A percentile compares a stretch with the other conserved stretches of the same genome.
Conservation (phyloP, 495 filamentous ascomycete species). For the Neurospora sp. region DNA sequence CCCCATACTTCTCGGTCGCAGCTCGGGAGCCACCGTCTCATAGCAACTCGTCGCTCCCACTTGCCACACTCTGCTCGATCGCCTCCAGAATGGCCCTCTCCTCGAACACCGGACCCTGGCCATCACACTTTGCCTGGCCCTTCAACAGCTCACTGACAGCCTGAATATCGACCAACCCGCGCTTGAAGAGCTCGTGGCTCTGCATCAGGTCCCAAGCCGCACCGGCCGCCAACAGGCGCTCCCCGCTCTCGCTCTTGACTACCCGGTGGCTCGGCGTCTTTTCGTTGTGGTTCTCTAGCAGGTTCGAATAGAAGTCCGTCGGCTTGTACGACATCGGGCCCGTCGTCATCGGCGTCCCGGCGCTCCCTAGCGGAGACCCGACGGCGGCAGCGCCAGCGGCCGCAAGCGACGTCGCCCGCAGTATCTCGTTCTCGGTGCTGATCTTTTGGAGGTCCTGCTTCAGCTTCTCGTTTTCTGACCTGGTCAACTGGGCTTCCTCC, state of each 20-base stretch:
- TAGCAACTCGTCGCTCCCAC: slow-evolving; percentile 64
- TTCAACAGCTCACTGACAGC: slow-evolving; percentile 69
- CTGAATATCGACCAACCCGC: slow-evolving; percentile 75
- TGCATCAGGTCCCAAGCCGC: slow-evolving; percentile 92
- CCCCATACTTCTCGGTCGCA: not conserved
- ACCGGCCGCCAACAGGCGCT: slow-evolving; percentile 65
- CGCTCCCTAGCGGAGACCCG: slow-evolving; percentile 16
- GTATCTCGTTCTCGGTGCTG: slow-evolving; percentile 84
- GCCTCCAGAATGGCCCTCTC: slow-evolving; percentile 63
- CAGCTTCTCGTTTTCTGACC: slow-evolving; percentile 68
- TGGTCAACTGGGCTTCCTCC: slow-evolving; percentile 33
- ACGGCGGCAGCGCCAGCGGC: slow-evolving; percentile 10
- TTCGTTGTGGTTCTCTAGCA: slow-evolving; percentile 45
- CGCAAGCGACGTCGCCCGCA: slow-evolving; percentile 61
- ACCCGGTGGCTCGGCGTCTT: slow-evolving; percentile 59
- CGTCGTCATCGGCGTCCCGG: slow-evolving; percentile 31
- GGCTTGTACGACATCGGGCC: slow-evolving; percentile 69
- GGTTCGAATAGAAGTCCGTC: slow-evolving; percentile 55
- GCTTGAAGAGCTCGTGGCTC: slow-evolving; percentile 65
- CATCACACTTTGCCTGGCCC: slow-evolving; percentile 73
- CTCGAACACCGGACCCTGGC: slow-evolving; percentile 81
- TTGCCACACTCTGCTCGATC: slow-evolving; percentile 67
- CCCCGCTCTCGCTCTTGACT: slow-evolving; percentile 56
- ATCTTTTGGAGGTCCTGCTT: slow-evolving; percentile 72
- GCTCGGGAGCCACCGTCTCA: slow-evolving; percentile 22